Evolutionary conservation across 2,329 filamentous ascomycete species (phyloP).

Genomic region (Tolypocladium capitatum): DNA sequence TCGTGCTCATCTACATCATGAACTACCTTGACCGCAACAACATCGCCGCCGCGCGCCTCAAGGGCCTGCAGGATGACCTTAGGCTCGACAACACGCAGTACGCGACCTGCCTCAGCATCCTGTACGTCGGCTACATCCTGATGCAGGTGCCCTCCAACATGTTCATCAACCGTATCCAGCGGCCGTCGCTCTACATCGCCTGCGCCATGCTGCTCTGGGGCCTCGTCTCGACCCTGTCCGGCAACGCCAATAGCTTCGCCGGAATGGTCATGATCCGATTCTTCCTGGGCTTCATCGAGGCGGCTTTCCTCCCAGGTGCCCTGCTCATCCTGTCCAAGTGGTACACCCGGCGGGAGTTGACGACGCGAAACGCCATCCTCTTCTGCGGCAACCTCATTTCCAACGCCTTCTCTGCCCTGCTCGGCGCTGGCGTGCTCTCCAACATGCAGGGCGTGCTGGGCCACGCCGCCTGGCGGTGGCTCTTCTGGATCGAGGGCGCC

Average conservation of each 20-base stretch:
- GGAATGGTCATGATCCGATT: conserved; percentile 44
- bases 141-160: conserved; percentile 51
- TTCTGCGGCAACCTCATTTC: conserved; percentile 48
- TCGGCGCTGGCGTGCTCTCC: conserved; percentile 44
- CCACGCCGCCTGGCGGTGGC: conserved; percentile 46
- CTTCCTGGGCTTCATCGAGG: conserved; percentile 48
- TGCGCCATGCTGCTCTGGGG: conserved; percentile 46
- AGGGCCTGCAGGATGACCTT: conserved; percentile 50
- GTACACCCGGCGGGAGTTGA: conserved; percentile 49
- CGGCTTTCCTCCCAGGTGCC: conserved; percentile 51
- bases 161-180: conserved; percentile 38
- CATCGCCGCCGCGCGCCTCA: conserved; percentile 52
- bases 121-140: conserved; percentile 54
- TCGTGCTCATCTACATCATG: conserved; percentile 62
- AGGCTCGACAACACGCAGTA: conserved; percentile 44
- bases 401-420: conserved; percentile 45
- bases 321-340: conserved; percentile 52
- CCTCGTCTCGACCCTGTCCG: conserved; percentile 43
- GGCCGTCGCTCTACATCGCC: conserved; percentile 38
- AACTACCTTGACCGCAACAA: conserved; percentile 62
- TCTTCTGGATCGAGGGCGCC: conserved; percentile 46
- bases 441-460: conserved; percentile 43
- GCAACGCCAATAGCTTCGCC: conserved; percentile 35
- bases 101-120: conserved; percentile 47
- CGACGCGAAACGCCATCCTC: conserved; percentile 40